Percentiles rank a stretch among this genome's conserved stretches.
These are phyloP conservation scores for Schoenoplectus triqueter DNA, from an alignment of 202 grass and related monocot genomes.

Conservation along the genomic window DNA sequence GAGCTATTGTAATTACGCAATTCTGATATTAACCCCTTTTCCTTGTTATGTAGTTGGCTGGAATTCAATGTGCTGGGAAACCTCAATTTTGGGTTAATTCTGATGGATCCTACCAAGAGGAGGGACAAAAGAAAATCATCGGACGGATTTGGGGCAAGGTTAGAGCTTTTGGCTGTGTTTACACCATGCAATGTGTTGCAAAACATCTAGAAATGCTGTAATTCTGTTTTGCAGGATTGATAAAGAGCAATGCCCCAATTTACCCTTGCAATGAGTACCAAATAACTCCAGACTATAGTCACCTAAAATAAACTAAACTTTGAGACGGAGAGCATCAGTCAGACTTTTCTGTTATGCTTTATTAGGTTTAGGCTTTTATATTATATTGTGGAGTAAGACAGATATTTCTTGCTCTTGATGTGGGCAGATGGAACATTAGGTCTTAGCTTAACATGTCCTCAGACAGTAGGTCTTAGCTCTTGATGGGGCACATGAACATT, in stretches of 20 bases:
- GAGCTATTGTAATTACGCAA: not conserved
- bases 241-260: not conserved
- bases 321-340: not conserved
- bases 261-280: not conserved
- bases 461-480: not conserved
- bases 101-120: constrained; percentile 95
- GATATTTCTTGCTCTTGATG: not conserved
- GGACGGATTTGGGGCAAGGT: constrained; percentile 98
- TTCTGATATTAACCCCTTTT: constrained; percentile 29
- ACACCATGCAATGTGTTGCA: constrained; percentile 24
- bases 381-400: not conserved
- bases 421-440: not conserved
- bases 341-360: not conserved
- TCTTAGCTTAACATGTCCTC: not conserved
- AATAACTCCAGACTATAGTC: constrained; percentile 8
- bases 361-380: not conserved
- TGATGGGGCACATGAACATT: not conserved
- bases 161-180: constrained; percentile 32
- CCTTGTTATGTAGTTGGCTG: constrained; percentile 65
- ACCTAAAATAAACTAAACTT: not conserved
- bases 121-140: constrained; percentile 94
- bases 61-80: constrained; percentile 94
- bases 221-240: not conserved
- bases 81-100: constrained; percentile 98
- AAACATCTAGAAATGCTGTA: not conserved